Percentiles rank a stretch among this genome's conserved stretches.
phyloP scores from a whole-genome alignment of 495 filamentous ascomycete species.

The Neurospora sp. region DNA sequence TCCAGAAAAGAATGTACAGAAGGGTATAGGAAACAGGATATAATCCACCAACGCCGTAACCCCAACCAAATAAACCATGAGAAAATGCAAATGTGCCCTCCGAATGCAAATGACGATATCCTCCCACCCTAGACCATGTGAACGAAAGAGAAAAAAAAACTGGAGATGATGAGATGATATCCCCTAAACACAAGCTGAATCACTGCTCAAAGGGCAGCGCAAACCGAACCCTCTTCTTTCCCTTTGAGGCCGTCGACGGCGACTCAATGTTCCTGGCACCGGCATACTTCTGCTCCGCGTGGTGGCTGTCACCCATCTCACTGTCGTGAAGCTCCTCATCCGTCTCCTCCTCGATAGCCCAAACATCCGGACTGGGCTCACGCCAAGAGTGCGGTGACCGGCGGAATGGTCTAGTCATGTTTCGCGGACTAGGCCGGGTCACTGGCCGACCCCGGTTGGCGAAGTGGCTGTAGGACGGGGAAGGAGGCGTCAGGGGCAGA shows the following conservation, averaged over 20 bases:
- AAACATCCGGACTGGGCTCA: slow-evolving; percentile 42
- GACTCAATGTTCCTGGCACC: slow-evolving; percentile 13
- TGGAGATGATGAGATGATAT: neutral
- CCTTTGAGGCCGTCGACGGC: slow-evolving; percentile 37
- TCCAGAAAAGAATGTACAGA: neutral
- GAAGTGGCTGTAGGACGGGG: neutral
- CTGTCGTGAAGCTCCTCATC: slow-evolving; percentile 30
- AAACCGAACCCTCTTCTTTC: slow-evolving; percentile 40
- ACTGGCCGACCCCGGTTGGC: slow-evolving; percentile 7
- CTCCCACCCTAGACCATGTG: neutral
- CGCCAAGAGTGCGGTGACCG: slow-evolving; percentile 36
- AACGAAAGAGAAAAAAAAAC: neutral
- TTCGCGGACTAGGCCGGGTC: neutral
- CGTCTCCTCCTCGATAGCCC: slow-evolving; percentile 40
- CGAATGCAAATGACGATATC: neutral
- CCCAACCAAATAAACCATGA: neutral
- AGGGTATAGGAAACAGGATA: neutral
- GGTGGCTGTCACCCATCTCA: slow-evolving; percentile 20
- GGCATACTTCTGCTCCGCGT: slow-evolving; percentile 11
- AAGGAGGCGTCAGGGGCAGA: neutral
- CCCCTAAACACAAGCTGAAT: neutral
- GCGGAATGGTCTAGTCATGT: slow-evolving; percentile 13
- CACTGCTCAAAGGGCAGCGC: slow-evolving; percentile 29
- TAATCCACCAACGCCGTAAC: neutral
- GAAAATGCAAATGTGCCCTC: neutral